These are phyloP conservation scores for Fusarium gaditjirri DNA, from an alignment of 2,329 filamentous ascomycete species.

Conservation along the genomic window DNA sequence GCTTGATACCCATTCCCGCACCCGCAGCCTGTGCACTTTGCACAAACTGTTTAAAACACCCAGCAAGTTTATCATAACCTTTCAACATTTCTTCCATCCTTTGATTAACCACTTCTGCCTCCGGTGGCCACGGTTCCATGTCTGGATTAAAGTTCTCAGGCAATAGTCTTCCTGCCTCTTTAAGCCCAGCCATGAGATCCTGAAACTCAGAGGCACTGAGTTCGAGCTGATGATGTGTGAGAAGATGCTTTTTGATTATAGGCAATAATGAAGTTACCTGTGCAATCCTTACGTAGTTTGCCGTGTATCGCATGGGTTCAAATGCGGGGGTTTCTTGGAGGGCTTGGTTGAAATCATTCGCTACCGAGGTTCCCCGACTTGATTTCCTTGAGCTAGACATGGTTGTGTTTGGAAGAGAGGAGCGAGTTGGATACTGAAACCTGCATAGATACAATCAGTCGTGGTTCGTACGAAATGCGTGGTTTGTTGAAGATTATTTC, in stretches of 20 bases:
- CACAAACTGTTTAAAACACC: slow-evolving; percentile 9
- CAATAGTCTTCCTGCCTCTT: neutral
- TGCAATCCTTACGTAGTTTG: slow-evolving; percentile 3
- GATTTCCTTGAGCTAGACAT: slow-evolving; percentile 1
- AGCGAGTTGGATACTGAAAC: fast-evolving
- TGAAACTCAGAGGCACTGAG: slow-evolving; percentile 2
- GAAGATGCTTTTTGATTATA: neutral
- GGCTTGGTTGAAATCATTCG: slow-evolving; percentile 1
- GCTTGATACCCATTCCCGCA: neutral
- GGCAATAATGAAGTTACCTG: neutral
- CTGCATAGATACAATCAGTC: fast-evolving
- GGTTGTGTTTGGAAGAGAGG: fast-evolving
- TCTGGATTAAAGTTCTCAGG: neutral
- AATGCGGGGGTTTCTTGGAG: neutral
- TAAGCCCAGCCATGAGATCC: neutral
- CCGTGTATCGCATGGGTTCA: slow-evolving; percentile 17
- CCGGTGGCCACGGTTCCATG: neutral
- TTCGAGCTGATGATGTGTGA: neutral
- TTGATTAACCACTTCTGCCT: neutral
- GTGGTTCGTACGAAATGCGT: neutral
- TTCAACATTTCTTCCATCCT: neutral
- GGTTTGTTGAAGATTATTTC: neutral
- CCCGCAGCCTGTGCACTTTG: slow-evolving; percentile 3
- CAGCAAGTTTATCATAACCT: neutral
- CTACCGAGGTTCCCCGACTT: neutral